Conservation (phyloP, 768 basidiomycete genomes). For the Artomyces pyxidatus region DNA sequence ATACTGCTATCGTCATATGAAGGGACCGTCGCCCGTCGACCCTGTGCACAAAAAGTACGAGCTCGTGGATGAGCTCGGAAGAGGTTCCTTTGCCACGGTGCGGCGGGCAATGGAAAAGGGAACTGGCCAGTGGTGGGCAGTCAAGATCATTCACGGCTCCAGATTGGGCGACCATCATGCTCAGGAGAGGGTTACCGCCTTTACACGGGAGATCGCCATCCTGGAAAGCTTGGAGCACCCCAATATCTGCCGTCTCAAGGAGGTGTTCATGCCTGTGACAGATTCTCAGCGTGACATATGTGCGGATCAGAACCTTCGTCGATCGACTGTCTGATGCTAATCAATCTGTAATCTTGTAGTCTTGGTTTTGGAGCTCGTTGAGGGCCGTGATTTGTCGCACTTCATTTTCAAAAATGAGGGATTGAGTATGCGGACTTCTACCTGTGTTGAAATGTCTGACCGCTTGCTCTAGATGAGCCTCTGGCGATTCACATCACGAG, state of each 20-base stretch:
- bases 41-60: constrained; percentile 64
- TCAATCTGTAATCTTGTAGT: constrained; percentile 40
- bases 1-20: constrained; percentile 63
- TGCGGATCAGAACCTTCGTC: constrained; percentile 14
- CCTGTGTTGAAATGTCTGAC: neutral
- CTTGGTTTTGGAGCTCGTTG: constrained; percentile 76
- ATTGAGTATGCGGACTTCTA: constrained; percentile 20
- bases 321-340: constrained; percentile 23
- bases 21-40: constrained; percentile 36
- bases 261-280: constrained; percentile 63
- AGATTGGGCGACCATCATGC: constrained; percentile 29
- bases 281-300: constrained; percentile 46
- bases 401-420: constrained; percentile 53
- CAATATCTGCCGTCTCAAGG: constrained; percentile 75
- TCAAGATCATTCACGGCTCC: constrained; percentile 73
- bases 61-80: constrained; percentile 65
- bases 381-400: constrained; percentile 85
- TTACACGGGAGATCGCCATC: constrained; percentile 72
- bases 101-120: constrained; percentile 67
- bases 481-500: constrained; percentile 63
- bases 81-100: constrained; percentile 88
- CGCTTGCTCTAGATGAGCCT: constrained; percentile 36
- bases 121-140: constrained; percentile 71
- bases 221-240: constrained; percentile 69
- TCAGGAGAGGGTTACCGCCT: constrained; percentile 24